Percentiles rank a stretch among this genome's conserved stretches.
Evolutionary conservation across 306 rosid species (phyloP).

Genomic region (Mucuna pruriens): DNA sequence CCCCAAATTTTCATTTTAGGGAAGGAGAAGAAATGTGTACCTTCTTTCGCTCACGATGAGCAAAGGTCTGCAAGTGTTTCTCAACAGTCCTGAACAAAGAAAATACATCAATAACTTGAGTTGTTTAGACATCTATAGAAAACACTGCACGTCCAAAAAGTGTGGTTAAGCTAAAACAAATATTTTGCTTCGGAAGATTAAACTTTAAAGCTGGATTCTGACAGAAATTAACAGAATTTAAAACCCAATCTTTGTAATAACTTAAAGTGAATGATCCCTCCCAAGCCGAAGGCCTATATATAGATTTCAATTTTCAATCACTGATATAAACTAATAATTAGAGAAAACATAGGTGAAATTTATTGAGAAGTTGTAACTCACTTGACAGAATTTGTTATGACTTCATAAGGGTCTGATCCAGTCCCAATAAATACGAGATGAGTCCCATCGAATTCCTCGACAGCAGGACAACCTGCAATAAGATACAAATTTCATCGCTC

Average conservation of each 20-base stretch:
- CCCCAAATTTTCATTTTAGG: not conserved
- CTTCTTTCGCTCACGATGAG: conserved; percentile 87
- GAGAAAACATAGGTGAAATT: not conserved
- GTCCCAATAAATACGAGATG: conserved; percentile 76
- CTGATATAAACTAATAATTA: not conserved
- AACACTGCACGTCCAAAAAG: not conserved
- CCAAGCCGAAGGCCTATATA: not conserved
- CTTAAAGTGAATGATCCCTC: not conserved
- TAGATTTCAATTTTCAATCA: not conserved
- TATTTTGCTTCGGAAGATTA: not conserved
- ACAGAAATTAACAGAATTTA: not conserved
- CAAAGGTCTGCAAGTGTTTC: conserved; percentile 79
- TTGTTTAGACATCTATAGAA: conserved; percentile 2
- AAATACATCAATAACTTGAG: conserved; percentile 15
- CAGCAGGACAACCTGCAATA: conserved; percentile 78
- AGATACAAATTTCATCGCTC: conserved; percentile 11
- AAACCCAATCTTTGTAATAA: not conserved
- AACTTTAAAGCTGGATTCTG: not conserved
- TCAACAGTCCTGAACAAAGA: conserved; percentile 67
- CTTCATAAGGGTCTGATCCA: conserved; percentile 90
- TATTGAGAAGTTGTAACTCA: conserved; percentile 42
- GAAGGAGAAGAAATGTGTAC: conserved; percentile 38
- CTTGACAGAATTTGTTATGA: conserved; percentile 81
- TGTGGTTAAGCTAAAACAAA: not conserved
- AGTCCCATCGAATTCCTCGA: conserved; percentile 81